These are phyloP conservation scores for Collybia sordida DNA, from an alignment of 768 basidiomycete genomes.

Conservation along the genomic window DNA sequence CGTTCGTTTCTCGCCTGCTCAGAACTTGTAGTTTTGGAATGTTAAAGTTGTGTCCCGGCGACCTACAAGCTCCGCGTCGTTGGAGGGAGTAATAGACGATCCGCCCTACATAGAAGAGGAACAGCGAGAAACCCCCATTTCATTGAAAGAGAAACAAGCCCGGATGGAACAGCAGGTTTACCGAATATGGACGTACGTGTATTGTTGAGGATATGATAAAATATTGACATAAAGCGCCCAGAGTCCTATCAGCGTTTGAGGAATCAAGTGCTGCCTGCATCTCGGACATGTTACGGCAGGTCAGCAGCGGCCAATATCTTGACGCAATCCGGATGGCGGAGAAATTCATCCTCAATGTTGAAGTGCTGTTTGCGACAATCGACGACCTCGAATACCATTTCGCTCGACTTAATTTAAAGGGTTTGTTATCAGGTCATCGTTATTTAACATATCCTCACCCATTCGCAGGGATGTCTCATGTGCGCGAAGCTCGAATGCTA, in stretches of 20 bases:
- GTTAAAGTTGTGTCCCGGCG: constrained; percentile 85
- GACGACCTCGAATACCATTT: constrained; percentile 95
- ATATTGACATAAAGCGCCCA: constrained; percentile 23
- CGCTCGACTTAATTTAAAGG: constrained; percentile 75
- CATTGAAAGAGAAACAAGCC: constrained; percentile 87
- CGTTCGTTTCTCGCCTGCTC: constrained; percentile 2
- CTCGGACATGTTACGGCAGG: constrained; percentile 96
- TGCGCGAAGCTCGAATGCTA: constrained; percentile 96
- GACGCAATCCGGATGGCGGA: constrained; percentile 99
- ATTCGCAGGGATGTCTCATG: constrained; percentile 88
- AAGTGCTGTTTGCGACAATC: constrained; percentile 94
- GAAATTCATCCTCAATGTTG: constrained; percentile 97
- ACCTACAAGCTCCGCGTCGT: constrained; percentile 58
- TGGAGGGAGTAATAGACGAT: constrained; percentile 50
- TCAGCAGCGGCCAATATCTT: constrained; percentile 94
- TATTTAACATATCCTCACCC: constrained; percentile 1
- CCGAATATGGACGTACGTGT: constrained; percentile 93
- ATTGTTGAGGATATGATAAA: constrained; percentile 15
- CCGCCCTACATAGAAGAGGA: constrained; percentile 77
- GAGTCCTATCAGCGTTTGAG: constrained; percentile 95
- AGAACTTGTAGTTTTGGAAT: constrained; percentile 85
- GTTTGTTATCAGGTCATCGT: constrained; percentile 41
- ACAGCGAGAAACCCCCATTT: constrained; percentile 67
- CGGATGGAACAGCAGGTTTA: constrained; percentile 98
- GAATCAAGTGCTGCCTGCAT: constrained; percentile 99